Evolutionary conservation across 805 yeast genomes (phyloP).

Genomic region (Lipomyces spencermartinsiae): DNA sequence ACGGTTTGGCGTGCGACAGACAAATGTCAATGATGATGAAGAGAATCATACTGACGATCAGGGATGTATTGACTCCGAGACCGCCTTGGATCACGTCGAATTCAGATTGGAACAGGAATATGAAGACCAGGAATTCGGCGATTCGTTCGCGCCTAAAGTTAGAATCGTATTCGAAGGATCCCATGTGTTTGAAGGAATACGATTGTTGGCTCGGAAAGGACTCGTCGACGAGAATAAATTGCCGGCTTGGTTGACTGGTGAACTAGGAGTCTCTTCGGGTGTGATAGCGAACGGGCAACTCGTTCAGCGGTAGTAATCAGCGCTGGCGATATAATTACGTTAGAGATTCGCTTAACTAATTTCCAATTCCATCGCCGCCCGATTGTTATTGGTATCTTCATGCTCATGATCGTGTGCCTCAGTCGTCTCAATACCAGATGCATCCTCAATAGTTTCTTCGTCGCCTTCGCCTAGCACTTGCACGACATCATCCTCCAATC

Average conservation of each 20-base stretch:
- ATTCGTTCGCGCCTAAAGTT: constrained; percentile 17
- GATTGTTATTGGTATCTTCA: background rate
- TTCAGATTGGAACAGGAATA: constrained; percentile 25
- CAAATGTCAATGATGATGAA: constrained; percentile 7
- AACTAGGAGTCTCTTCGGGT: constrained; percentile 32
- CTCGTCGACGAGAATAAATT: constrained; percentile 25
- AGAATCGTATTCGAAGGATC: constrained; percentile 34
- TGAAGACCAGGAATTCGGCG: constrained; percentile 2
- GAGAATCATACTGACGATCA: constrained; percentile 10
- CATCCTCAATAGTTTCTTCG: constrained; percentile 48
- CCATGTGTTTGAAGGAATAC: constrained; percentile 37
- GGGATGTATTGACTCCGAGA: constrained; percentile 6
- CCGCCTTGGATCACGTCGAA: constrained; percentile 31
- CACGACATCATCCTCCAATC: constrained; percentile 46
- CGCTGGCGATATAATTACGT: background rate
- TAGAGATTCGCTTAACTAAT: constrained; percentile 16
- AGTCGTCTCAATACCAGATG: constrained; percentile 7
- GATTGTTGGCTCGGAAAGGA: constrained; percentile 28
- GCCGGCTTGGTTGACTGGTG: constrained; percentile 41
- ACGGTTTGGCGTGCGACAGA: constrained; percentile 26
- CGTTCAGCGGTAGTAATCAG: constrained; percentile 4
- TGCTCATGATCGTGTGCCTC: constrained; percentile 9
- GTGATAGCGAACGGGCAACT: constrained; percentile 24
- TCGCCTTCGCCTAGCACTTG: constrained; percentile 44
- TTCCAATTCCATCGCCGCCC: constrained; percentile 33